Evolutionary conservation across 148 eudicot species (phyloP).

Genomic region (Linanthus parryae): DNA sequence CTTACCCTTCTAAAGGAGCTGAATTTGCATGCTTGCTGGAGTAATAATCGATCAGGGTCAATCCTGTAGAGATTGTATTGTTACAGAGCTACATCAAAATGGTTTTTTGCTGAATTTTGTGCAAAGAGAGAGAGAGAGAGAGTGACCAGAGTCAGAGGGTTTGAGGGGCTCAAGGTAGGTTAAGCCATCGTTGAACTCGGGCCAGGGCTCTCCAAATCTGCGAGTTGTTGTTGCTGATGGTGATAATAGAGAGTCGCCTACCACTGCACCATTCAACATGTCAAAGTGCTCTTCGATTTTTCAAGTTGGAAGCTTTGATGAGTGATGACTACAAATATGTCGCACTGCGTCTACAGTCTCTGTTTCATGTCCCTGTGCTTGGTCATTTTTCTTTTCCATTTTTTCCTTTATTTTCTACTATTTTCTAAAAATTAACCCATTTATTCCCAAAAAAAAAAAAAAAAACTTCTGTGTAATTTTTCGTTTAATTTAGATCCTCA

Average conservation of each 20-base stretch:
- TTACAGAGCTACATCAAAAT: background rate
- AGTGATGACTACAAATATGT: too few species aligned
- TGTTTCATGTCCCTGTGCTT: too few species aligned
- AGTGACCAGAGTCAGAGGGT: slow-evolving; percentile 44
- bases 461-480: too few species aligned
- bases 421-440: too few species aligned
- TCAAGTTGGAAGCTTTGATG: too few species aligned
- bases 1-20: slow-evolving; percentile 79
- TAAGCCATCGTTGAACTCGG: slow-evolving; percentile 66
- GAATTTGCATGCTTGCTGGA: slow-evolving; percentile 57
- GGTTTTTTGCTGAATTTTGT: background rate
- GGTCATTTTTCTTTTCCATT: too few species aligned
- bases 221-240: background rate
- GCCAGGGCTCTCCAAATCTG: slow-evolving; percentile 67
- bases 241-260: background rate
- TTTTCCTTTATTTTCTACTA: too few species aligned
- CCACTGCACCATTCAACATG: background rate
- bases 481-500: too few species aligned
- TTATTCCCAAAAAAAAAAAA: too few species aligned
- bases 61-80: slow-evolving; percentile 28
- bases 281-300: too few species aligned
- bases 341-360: too few species aligned
- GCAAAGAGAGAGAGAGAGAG: background rate
- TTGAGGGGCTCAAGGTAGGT: slow-evolving; percentile 48
- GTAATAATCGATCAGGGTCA: slow-evolving; percentile 61